A percentile compares a stretch with the other conserved stretches of the same genome.
Evolutionary conservation across 148 eudicot species (phyloP).

Genomic region (Silene conica): DNA sequence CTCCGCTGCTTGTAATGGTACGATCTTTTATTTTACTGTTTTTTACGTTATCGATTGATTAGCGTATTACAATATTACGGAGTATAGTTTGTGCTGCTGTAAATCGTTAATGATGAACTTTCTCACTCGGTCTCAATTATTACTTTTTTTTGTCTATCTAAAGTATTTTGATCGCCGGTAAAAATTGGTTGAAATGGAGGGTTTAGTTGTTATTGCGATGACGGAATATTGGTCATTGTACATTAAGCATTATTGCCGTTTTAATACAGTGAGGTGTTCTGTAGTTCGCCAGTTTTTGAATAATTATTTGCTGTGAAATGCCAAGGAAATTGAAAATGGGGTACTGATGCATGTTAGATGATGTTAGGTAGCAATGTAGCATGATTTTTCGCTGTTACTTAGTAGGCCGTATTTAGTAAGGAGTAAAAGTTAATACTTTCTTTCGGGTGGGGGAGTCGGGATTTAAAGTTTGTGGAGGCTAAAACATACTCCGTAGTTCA

Average conservation of each 20-base stretch:
- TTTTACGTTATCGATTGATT: constrained; percentile 11
- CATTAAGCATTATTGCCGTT: not conserved
- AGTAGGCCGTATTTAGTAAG: not conserved
- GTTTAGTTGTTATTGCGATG: too few species aligned
- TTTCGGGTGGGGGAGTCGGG: not conserved
- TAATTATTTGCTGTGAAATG: too few species aligned
- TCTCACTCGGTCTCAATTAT: too few species aligned
- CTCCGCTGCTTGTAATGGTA: constrained; percentile 54
- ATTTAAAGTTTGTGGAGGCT: not conserved
- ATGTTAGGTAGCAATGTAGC: not conserved
- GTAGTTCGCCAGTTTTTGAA: not conserved
- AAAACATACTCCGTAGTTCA: not conserved
- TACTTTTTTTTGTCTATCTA: too few species aligned
- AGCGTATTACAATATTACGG: not conserved
- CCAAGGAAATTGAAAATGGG: not conserved
- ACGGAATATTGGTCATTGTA: too few species aligned
- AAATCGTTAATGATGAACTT: too few species aligned
- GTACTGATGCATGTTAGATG: not conserved
- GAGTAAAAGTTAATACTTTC: not conserved
- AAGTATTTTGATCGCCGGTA: too few species aligned
- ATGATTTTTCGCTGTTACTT: not conserved
- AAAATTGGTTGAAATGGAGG: too few species aligned
- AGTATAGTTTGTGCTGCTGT: too few species aligned
- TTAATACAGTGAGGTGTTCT: not conserved
- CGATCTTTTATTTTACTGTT: not conserved